Percentiles rank a stretch among this genome's conserved stretches.
phyloP scores from a whole-genome alignment of 148 eudicot species.

The Cornus suecica region DNA sequence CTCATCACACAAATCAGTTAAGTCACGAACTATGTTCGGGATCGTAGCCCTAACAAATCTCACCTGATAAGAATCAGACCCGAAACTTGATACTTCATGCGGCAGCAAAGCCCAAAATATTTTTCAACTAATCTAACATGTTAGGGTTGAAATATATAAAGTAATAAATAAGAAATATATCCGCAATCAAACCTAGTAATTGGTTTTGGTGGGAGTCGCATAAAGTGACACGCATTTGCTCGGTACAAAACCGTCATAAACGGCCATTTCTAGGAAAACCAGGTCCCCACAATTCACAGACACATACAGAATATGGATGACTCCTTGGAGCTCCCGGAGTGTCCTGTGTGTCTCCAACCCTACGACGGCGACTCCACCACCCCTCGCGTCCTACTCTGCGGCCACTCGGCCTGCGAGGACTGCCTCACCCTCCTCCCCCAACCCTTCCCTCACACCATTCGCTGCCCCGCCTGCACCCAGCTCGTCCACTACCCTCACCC shows the following conservation, averaged over 20 bases:
- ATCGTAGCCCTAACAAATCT: too few species aligned
- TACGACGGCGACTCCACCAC: constrained; percentile 41
- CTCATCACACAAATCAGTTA: too few species aligned
- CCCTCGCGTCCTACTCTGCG: constrained; percentile 85
- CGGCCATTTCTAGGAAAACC: not conserved
- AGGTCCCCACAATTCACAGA: not conserved
- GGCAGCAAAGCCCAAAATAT: too few species aligned
- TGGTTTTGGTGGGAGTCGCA: too few species aligned
- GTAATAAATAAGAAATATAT: too few species aligned
- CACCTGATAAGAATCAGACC: too few species aligned
- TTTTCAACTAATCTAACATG: too few species aligned
- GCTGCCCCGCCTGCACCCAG: constrained; percentile 76
- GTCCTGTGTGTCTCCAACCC: constrained; percentile 70
- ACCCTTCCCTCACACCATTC: constrained; percentile 47
- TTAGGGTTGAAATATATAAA: too few species aligned
- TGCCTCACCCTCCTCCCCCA: constrained; percentile 54
- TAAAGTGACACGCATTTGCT: too few species aligned
- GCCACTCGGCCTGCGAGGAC: constrained; percentile 67
- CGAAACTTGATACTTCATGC: too few species aligned
- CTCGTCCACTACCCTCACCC: constrained; percentile 52
- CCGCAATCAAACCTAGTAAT: too few species aligned
- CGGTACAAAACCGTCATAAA: not conserved
- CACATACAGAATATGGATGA: not conserved
- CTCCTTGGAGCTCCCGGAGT: constrained; percentile 61
- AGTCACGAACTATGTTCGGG: too few species aligned